Base-by-base conservation (phyloP, 2,329 filamentous ascomycete genomes). In the Aspergillus candidus region DNA sequence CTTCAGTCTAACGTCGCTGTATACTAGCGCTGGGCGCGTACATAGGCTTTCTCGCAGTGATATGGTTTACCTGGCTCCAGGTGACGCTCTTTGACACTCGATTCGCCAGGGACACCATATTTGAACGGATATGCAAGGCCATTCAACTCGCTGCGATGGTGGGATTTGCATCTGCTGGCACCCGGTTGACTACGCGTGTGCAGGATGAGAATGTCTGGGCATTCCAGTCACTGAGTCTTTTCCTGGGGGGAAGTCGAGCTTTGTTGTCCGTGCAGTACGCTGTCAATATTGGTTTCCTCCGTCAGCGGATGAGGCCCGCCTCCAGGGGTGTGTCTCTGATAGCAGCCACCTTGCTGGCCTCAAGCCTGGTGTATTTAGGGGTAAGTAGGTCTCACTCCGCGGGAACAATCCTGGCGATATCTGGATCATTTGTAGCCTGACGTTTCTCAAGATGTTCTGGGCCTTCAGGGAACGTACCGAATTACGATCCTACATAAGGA, bases 51-150 rank as follows among this genome's bases (percentile, higher is more conserved):
- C 72, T 80, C 55, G 63, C 75, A 15, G 69, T 84, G 13, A 67
- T 84, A 5, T 85, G 81, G 82, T 76, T 82, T 46, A 83, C 78
- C n/a, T 85, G 82, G 82, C 73, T 83, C 31, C 71, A 82, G 47
- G 76, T 80, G 17, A 74, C 75, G 6, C 65, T 84, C 1, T 83
- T 80, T 59, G 82, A 86, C 60, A 76, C 84, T 31, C 79, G 82
- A 0, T 85, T 83, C 57, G 74, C 78, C 1, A 72, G 77, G 17
- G 82, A 86, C 60, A 80, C 76, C 32, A 69, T 84, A 30, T 82
- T 84, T 53, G 78, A 83, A 51, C 75, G 82, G 29, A 52, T 72
- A 22, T 76, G 74, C 48, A 78, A 82, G 55, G 77, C 73, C 3
- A 50, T 78, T 2, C 80, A 84, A 50, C 75, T 85, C 4, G 80